Evolutionary conservation across 1,284 basidiomycete genomes (phyloP).

Genomic region (Uromyces viciae-fabae): DNA sequence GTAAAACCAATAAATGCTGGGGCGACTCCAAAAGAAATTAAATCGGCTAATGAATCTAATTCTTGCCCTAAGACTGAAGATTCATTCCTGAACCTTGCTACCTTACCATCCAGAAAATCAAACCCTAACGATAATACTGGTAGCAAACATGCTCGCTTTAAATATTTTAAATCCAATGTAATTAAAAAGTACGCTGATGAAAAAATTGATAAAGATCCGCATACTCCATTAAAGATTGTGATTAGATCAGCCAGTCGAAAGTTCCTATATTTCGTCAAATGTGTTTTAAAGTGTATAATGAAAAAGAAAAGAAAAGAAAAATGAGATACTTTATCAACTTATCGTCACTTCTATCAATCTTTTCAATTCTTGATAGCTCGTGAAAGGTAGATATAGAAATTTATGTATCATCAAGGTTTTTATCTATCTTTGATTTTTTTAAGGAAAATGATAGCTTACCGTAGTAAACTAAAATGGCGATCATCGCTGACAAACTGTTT

Average conservation of each 20-base stretch:
- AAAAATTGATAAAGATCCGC: slow-evolving; percentile 91
- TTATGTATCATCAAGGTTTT: too few species aligned
- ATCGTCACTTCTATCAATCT: neutral
- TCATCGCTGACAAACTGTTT: slow-evolving; percentile 82
- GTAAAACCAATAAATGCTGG: slow-evolving; percentile 87
- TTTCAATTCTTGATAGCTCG: neutral
- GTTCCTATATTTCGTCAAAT: slow-evolving; percentile 63
- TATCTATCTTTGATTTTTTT: neutral
- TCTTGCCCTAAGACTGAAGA: slow-evolving; percentile 97
- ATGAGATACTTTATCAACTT: slow-evolving; percentile 17
- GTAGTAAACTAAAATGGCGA: slow-evolving; percentile 90
- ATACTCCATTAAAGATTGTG: slow-evolving; percentile 99
- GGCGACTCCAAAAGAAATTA: slow-evolving; percentile 95
- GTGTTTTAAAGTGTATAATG: too few species aligned
- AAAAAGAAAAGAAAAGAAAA: too few species aligned
- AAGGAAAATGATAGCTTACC: slow-evolving; percentile 59
- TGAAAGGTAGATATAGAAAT: too few species aligned
- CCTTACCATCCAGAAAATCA: slow-evolving; percentile 95
- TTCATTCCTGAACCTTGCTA: slow-evolving; percentile 92
- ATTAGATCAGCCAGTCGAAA: slow-evolving; percentile 97
- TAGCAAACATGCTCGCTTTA: slow-evolving; percentile 80
- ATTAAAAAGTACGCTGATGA: slow-evolving; percentile 83
- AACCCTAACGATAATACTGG: slow-evolving; percentile 96
- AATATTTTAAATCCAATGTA: slow-evolving; percentile 72
- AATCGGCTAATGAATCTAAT: slow-evolving; percentile 90